Base-by-base conservation (phyloP, 139 green algal genomes). In the Volvox africanus region DNA sequence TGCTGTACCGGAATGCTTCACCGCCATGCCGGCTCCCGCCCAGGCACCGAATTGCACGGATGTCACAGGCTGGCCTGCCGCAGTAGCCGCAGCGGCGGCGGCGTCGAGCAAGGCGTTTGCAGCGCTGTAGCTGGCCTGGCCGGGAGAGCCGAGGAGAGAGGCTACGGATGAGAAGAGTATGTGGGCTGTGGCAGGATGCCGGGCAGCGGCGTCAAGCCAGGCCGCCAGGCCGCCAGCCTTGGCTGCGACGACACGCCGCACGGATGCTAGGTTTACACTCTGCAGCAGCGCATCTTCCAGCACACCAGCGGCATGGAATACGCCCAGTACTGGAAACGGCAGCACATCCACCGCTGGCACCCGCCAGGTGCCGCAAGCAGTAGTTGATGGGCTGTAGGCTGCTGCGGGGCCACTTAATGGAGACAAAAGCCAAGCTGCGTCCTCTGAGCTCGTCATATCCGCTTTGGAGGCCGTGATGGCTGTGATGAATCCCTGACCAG, bases 161-260 rank as follows among this genome's bases (percentile, higher is more conserved):
- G 97, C 96, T 18, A 98, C 95, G 1, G 95, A 97, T 26, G 95
- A 98, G 93, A 98, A 98, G 33, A 98, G 93, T 33, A 98, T 88
- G 28, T 94, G 84, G 5, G 92, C 36, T 9, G 82, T 75, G 21
- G 33, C 32, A 33, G 90, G 85, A 3, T 80, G 90, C 18, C 83
- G 33, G 37, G 5, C 0, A n/a, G 35, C 1, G 24, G 50, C n/a
- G 44, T 22, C 68, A 68, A 35, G 35, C 65, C 93, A 90, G 18
- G 77, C 37, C 32, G 50, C n/a, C 14, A 89, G 26, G 37, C 71
- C 88, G 35, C 75, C 87, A 0, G 81, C 30, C 90, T 98, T 98
- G 44, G 96, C 88, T 1, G 92, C 95, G 68, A 93, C 22, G 26
- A 96, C 94, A 1, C 35, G 61, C 0, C 94, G 87, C 6, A 93